Evolutionary conservation across 352 stramenopile genomes (phyloP), one percentile per base, ranked within the genome.

Genomic region (Pythium graminicola): DNA sequence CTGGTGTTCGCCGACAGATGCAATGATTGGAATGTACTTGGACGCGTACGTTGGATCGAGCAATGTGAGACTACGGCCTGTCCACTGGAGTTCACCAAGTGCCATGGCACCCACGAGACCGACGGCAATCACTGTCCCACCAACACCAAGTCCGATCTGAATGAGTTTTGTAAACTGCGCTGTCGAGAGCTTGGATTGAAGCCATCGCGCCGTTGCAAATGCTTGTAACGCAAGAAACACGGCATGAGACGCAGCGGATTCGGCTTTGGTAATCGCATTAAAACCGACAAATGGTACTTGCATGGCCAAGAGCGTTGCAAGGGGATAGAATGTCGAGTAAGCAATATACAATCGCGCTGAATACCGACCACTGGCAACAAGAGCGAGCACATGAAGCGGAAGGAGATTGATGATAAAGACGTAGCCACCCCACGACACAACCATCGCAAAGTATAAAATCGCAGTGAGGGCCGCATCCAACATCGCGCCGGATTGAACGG

Each of bases 381-480:
- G 64, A 32, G 74, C 63, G 7, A 97, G 69, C 14, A 96, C 89
- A 68, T 99, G 94, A 22, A 98, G 86, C 26, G 94, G 96, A 32
- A 99, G 85, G 35, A 99, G 79, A 71, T 99, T 99, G 67, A 99
- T 88, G 40, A 99, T 98, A 73, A 99, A 99, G 26, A 99, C 93
- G 69, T 99, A 99, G 46, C 96, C 96, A 60, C 96, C 96, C 96
- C 96, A 99, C 1, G 93, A 93, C 6, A 96, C 75, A 13, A 96
- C 95, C 89, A 97, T 97, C 62, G 95, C 95, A 64, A 99, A 98
- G 66, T 99, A 99, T 3, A 80, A 73, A 20, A 99, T 65, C 62
- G 83, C 76, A 13, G 67, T 64, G 4, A 65, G 24, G 2, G 62
- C 76, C 6, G 79, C 77, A 53, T 59, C 70, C 27, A 95, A 45